These are phyloP conservation scores for Zasmidium angulare DNA, from an alignment of 2,329 filamentous ascomycete species.

Conservation along the genomic window DNA sequence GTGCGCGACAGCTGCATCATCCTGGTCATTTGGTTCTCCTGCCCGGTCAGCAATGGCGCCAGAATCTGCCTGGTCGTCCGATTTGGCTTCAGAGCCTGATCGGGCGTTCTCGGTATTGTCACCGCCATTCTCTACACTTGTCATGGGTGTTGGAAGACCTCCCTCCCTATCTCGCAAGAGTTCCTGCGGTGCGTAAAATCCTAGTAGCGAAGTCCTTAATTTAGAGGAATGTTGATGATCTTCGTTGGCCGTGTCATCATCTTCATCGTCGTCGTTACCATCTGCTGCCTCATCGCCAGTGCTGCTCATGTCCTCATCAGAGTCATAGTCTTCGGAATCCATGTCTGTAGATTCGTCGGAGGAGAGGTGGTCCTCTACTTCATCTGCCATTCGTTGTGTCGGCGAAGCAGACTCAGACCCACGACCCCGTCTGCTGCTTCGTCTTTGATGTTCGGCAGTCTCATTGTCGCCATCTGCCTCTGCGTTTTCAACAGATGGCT, in stretches of 20 bases:
- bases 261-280: conserved; percentile 30
- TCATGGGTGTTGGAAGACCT: conserved; percentile 32
- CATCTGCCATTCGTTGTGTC: conserved; percentile 38
- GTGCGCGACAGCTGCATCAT: neutral
- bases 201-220: conserved; percentile 22
- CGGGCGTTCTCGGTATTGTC: conserved; percentile 21
- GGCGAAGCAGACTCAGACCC: conserved; percentile 4
- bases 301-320: conserved; percentile 38
- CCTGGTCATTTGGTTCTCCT: conserved; percentile 30
- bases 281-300: conserved; percentile 36
- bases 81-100: conserved; percentile 20
- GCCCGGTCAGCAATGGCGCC: conserved; percentile 15
- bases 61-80: conserved; percentile 16
- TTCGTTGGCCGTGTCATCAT: conserved; percentile 24
- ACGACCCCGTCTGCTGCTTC: conserved; percentile 1
- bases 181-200: conserved; percentile 30
- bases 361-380: conserved; percentile 38
- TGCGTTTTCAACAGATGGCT: neutral
- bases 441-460: neutral
- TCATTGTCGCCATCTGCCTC: conserved; percentile 2
- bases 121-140: conserved; percentile 32
- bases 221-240: conserved; percentile 23
- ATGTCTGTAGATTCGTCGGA: conserved; percentile 41
- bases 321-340: conserved; percentile 35
- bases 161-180: conserved; percentile 28